These are phyloP conservation scores for Mycocentrospora acerina DNA, from an alignment of 2,329 filamentous ascomycete genomes.

Conservation along the genomic window DNA sequence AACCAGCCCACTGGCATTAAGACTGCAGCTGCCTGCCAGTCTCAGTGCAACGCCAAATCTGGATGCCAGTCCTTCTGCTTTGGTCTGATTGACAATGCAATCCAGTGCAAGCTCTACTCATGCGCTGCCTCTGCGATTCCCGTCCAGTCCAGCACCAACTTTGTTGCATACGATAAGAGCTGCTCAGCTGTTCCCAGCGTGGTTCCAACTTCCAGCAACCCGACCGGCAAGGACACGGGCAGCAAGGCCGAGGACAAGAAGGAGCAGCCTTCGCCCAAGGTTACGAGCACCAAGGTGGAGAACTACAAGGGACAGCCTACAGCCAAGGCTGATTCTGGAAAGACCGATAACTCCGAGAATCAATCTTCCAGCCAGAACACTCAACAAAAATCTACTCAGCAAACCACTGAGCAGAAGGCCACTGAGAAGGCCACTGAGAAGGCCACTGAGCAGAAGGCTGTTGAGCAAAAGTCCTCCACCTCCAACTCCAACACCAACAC, in stretches of 20 bases:
- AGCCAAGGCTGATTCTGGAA: background rate
- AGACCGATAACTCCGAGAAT: background rate
- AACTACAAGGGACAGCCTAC: background rate
- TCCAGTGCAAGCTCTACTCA: constrained; percentile 17
- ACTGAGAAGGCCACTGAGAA: background rate
- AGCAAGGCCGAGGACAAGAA: background rate
- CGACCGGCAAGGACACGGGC: constrained; percentile 11
- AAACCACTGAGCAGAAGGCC: background rate
- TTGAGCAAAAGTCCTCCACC: background rate
- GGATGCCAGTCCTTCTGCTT: constrained; percentile 16
- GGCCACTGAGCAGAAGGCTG: background rate
- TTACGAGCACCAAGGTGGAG: background rate
- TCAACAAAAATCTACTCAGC: background rate
- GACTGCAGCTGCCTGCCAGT: constrained; percentile 10
- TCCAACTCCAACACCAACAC: background rate
- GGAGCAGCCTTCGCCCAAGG: background rate
- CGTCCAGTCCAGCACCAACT: constrained; percentile 9
- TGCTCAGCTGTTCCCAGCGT: constrained; percentile 13
- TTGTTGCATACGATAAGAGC: constrained; percentile 16
- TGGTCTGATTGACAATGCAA: constrained; percentile 15
- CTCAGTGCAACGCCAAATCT: constrained; percentile 10
- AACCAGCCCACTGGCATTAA: constrained; percentile 8
- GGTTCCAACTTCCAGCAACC: constrained; percentile 13
- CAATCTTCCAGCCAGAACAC: background rate
- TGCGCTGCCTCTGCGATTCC: constrained; percentile 9